Base-by-base conservation (phyloP, 2,329 filamentous ascomycete genomes). In the Claviceps sp. region DNA sequence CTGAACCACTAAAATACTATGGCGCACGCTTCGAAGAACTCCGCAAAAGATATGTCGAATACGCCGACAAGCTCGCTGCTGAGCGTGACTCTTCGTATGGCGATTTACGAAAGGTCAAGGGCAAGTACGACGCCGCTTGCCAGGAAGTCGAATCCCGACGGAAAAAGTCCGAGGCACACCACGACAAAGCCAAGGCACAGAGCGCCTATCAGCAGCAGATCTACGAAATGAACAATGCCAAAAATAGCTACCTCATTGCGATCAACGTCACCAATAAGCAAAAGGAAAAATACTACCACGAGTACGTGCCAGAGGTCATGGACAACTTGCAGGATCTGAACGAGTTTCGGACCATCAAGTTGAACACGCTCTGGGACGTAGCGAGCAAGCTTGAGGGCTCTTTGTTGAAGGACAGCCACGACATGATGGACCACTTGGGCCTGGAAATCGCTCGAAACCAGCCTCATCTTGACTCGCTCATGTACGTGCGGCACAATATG, bases 211-310 rank as follows among this genome's bases (percentile, higher is more conserved):
- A 95, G 62, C 89, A 95, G 65, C 91, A 97, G 68, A 76, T 94
- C 55, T 72, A 84, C 55, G 93, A 98, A 60, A 97, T 97, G 93
- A 87, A 93, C 70, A 98, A 98, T 65, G 79, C 85, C 66, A 98
- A 98, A 75, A 98, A 98, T 67, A 89, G 87, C n/a, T 98, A 98
- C 64, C 73, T 98, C 55, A 95, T 98, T 62, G 80, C 82, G 55
- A 95, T 98, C 71, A 95, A 95, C 64, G 88, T 97, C 54, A 94
- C 90, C 38, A 98, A 98, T 70, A 95, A 93, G 72, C 84, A 95
- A 63, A 98, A 97, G 72, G 89, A 96, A 65, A 88, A 85, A 64
- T 97, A 97, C 72, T 98, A 95, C 64, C 85, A 97, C 65, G 89
- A 96, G 67, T 97, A 97, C 66, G 78, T 98, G 19, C 93, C 93